These are phyloP conservation scores for Ocimum tenuiflorum DNA, from an alignment of 257 asterid genomes.

Conservation along the genomic window DNA sequence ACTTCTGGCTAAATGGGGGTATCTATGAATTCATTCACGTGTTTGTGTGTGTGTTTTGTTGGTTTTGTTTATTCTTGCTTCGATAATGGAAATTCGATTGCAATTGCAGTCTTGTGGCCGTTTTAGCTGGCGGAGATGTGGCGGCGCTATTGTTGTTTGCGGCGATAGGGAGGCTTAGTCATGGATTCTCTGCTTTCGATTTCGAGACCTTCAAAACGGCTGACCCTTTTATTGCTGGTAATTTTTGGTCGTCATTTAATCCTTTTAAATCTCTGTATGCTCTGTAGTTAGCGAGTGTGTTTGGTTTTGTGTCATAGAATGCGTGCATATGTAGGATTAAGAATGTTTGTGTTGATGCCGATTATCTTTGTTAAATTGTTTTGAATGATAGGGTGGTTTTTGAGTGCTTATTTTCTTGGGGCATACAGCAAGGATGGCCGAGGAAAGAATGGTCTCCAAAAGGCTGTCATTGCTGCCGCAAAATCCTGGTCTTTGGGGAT, in stretches of 20 bases:
- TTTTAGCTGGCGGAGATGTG: slow-evolving; percentile 86
- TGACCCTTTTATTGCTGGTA: slow-evolving; percentile 90
- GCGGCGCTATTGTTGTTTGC: slow-evolving; percentile 67
- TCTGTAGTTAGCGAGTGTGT: neutral
- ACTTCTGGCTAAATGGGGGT: slow-evolving; percentile 79
- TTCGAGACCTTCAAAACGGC: slow-evolving; percentile 66
- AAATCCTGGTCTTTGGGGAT: slow-evolving; percentile 84
- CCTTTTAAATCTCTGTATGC: neutral
- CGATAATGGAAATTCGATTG: neutral
- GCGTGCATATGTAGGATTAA: neutral
- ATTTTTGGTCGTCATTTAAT: neutral
- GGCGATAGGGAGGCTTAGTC: slow-evolving; percentile 80
- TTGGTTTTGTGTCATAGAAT: neutral
- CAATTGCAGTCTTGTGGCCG: slow-evolving; percentile 56
- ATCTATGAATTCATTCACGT: neutral
- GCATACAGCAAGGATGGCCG: slow-evolving; percentile 80
- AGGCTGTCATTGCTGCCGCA: slow-evolving; percentile 62
- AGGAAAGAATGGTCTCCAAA: slow-evolving; percentile 64
- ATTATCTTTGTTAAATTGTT: slow-evolving; percentile 2
- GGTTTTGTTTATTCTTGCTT: neutral
- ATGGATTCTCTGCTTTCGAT: slow-evolving; percentile 71
- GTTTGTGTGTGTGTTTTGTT: neutral
- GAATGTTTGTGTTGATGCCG: neutral
- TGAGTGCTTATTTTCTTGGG: slow-evolving; percentile 93
- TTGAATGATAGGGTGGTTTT: slow-evolving; percentile 67